Base-by-base conservation (phyloP, 2,329 filamentous ascomycete genomes). In the Simplicillium aogashimaense region DNA sequence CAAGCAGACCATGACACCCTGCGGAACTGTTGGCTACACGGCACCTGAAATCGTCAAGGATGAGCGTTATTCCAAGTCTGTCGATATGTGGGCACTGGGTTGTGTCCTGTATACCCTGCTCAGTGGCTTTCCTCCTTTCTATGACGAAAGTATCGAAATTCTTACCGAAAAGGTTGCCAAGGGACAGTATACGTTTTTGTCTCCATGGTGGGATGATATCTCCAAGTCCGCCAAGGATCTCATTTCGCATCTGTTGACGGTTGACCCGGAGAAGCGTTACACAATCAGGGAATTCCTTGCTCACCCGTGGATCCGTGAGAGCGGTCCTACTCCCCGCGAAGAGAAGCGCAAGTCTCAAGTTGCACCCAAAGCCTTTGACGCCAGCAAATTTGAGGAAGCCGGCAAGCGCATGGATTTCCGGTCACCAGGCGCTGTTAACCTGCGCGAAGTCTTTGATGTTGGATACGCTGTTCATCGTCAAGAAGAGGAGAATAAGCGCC, bases 141-240 rank as follows among this genome's bases (percentile, higher is more conserved):
- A 98, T 61, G 92, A 98, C 52, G 92, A 98, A 65, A 95, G 87
- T 55, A 97, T 98, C 50, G 88, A 95, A 56, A 83, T 94, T 1
- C 76, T 98, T 45, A 97, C 92, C 2, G 90, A 98, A 58, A 98
- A 98, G 70, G 92, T 98, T 14, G 92, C 92, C 25, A 83, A 86
- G 54, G 92, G 92, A 37, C 88, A 97, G 65, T 98, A 92, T 60
- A 97, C 92, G 1, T 98, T 98, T 68, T 67, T 98, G 34, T 97
- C 90, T 3, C 92, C 92, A 0, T 98, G 92, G 92, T 98, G 92
- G 92, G 92, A 98, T 51, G 89, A 95, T 43, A 97, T 98, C 45
- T 95, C 90, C 45, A 88, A 92, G 59, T 82, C 86, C 3, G 92
- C 92, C 0, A 87, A 97, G 60, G 90, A 98, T 53, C 70, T 98